phyloP scores from a whole-genome alignment of 441 rosid species.

The Pelargonium australe region DNA sequence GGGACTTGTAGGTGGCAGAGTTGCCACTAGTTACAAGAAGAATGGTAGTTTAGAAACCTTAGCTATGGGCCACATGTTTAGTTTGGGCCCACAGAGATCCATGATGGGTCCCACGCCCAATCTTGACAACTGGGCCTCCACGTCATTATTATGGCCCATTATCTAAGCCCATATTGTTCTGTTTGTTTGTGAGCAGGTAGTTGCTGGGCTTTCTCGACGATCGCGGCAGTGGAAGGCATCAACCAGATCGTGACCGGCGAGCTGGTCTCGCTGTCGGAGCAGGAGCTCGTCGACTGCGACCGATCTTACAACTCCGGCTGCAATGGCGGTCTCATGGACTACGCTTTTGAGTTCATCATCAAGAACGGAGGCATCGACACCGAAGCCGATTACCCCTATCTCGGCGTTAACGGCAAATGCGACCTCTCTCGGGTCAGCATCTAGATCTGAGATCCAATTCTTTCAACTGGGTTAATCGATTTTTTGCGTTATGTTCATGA shows the following conservation, averaged over 20 bases:
- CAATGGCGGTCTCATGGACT: constrained; percentile 41
- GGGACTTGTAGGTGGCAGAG: no score
- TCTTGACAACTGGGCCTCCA: neutral
- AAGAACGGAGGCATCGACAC: constrained; percentile 58
- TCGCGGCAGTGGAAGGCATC: constrained; percentile 60
- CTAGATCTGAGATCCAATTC: neutral
- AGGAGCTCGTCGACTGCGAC: constrained; percentile 68
- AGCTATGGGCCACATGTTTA: no score
- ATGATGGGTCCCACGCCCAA: no score
- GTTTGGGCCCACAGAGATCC: no score
- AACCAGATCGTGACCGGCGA: constrained; percentile 63
- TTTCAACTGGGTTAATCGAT: neutral
- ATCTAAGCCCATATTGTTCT: neutral
- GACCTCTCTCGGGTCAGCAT: constrained; percentile 32
- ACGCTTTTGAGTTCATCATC: constrained; percentile 56
- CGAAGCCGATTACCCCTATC: constrained; percentile 52
- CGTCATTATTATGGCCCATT: neutral
- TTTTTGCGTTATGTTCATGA: neutral
- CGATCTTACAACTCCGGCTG: constrained; percentile 51
- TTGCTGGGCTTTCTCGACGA: constrained; percentile 74
- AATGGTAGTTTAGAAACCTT: no score
- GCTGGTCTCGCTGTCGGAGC: constrained; percentile 52
- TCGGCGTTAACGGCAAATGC: constrained; percentile 33
- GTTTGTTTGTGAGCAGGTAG: constrained; percentile 40
- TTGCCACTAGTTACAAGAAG: no score